Evolutionary conservation across 2,329 filamentous ascomycete genomes (phyloP).

Genomic region (Colletotrichum zoysiae): DNA sequence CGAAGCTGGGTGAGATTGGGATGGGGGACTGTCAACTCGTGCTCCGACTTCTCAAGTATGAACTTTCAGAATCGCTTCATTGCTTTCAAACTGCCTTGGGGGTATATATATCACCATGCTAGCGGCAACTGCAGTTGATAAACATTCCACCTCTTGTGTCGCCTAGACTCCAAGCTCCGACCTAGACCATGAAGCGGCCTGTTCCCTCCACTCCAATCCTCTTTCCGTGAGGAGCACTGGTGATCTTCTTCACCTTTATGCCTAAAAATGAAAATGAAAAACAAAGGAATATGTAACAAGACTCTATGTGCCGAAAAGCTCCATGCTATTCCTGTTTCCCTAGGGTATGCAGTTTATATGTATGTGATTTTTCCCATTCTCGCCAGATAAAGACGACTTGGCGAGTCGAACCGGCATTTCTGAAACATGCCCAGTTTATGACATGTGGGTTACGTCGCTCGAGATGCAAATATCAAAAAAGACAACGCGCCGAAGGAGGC

Average conservation of each 20-base stretch:
- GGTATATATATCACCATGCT: constrained; percentile 40
- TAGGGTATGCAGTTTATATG: constrained; percentile 31
- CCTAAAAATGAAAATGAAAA: background rate
- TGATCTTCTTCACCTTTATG: background rate
- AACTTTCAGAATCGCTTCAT: constrained; percentile 16
- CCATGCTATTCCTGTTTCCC: constrained; percentile 30
- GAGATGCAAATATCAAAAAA: constrained; percentile 35
- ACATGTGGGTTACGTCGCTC: constrained; percentile 24
- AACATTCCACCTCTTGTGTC: background rate
- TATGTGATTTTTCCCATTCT: constrained; percentile 15
- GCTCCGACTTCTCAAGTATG: too few species aligned
- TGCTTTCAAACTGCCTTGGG: constrained; percentile 26
- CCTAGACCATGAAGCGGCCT: background rate
- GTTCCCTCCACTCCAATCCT: background rate
- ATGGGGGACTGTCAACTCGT: background rate
- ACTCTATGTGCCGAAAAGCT: constrained; percentile 38
- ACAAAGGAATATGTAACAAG: background rate
- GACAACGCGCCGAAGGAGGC: constrained; percentile 23
- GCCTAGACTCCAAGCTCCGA: background rate
- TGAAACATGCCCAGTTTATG: constrained; percentile 14
- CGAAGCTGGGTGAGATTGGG: background rate
- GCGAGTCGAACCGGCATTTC: constrained; percentile 8
- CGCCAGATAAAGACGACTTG: constrained; percentile 15
- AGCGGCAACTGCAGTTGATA: constrained; percentile 7
- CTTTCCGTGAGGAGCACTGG: background rate